phyloP scores from a whole-genome alignment of 2,329 filamentous ascomycete genomes.

The Raffaelea ambrosiae region DNA sequence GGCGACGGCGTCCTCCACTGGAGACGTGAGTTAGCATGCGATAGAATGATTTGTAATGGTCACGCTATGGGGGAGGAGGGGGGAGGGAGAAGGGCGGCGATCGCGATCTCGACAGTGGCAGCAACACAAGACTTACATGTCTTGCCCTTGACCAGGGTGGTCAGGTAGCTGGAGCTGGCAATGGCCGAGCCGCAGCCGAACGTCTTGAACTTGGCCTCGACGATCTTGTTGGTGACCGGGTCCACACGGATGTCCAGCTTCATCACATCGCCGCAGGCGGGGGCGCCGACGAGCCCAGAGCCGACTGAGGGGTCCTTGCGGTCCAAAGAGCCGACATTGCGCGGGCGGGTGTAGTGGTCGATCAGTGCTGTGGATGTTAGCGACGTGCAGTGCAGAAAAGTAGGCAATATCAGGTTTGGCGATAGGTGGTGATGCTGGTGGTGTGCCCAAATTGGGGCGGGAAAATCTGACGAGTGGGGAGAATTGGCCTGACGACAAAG shows the following conservation, averaged over 20 bases:
- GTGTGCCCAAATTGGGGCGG: not conserved
- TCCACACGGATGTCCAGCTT: slow-evolving; percentile 91
- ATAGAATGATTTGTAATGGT: not conserved
- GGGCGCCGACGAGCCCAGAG: slow-evolving; percentile 85
- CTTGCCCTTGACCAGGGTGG: slow-evolving; percentile 83
- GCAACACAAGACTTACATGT: slow-evolving; percentile 30
- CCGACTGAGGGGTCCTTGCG: slow-evolving; percentile 79
- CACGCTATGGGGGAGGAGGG: not conserved
- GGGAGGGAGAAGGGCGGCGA: not conserved
- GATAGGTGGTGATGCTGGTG: not conserved
- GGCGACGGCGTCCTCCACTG: slow-evolving; percentile 81
- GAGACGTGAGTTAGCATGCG: not conserved
- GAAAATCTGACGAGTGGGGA: not conserved
- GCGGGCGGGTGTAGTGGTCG: slow-evolving; percentile 21
- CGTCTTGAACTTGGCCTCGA: slow-evolving; percentile 96
- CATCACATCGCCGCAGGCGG: slow-evolving; percentile 88
- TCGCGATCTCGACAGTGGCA: too few relatives aligned
- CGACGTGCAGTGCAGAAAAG: not conserved
- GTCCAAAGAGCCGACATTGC: slow-evolving; percentile 48
- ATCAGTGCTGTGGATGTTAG: slow-evolving; percentile 12
- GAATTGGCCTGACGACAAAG: not conserved
- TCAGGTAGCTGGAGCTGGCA: slow-evolving; percentile 88
- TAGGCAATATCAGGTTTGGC: not conserved
- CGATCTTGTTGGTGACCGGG: slow-evolving; percentile 77
- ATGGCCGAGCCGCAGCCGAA: slow-evolving; percentile 94